A percentile compares a stretch with the other conserved stretches of the same genome.
Evolutionary conservation across 2,329 filamentous ascomycete genomes (phyloP).

Genomic region (Aspergillus fumigatiaffinis): DNA sequence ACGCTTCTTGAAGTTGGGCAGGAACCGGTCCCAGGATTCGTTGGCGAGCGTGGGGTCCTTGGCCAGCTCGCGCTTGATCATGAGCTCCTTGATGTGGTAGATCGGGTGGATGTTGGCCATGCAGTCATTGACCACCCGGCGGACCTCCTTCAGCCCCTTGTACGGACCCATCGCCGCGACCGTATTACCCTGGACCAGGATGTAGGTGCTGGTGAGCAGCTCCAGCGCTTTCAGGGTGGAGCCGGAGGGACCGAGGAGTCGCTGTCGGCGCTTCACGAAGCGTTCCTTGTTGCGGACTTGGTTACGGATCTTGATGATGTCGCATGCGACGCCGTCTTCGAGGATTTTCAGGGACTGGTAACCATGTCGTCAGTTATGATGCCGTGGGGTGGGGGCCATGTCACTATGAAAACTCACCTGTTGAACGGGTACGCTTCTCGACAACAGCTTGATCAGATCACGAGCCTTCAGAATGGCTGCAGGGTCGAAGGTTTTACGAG

Average conservation of each 20-base stretch:
- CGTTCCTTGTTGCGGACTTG: slow-evolving; percentile 90
- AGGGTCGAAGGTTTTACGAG: slow-evolving; percentile 84
- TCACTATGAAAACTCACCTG: slow-evolving; percentile 45
- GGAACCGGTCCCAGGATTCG: slow-evolving; percentile 93
- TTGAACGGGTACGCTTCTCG: slow-evolving; percentile 85
- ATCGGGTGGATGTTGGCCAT: slow-evolving; percentile 91
- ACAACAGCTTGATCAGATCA: slow-evolving; percentile 88
- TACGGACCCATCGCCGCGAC: slow-evolving; percentile 88
- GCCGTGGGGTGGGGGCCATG: background rate
- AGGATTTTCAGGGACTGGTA: slow-evolving; percentile 82
- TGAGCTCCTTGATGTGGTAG: slow-evolving; percentile 91
- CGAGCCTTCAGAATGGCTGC: slow-evolving; percentile 89
- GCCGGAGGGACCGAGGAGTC: slow-evolving; percentile 86
- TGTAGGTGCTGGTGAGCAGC: slow-evolving; percentile 84
- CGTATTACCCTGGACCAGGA: slow-evolving; percentile 94
- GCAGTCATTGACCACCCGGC: slow-evolving; percentile 86
- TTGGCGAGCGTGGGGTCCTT: slow-evolving; percentile 82
- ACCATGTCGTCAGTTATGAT: background rate
- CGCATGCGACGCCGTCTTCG: slow-evolving; percentile 84
- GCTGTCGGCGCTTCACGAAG: slow-evolving; percentile 90
- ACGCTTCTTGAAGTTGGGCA: slow-evolving; percentile 95
- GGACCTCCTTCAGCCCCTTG: slow-evolving; percentile 89
- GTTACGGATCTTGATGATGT: slow-evolving; percentile 92
- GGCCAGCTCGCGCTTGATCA: slow-evolving; percentile 88
- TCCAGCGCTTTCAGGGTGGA: slow-evolving; percentile 92